phyloP scores from a whole-genome alignment of 2,329 filamentous ascomycete genomes.

The Xylariaceae sp. region DNA sequence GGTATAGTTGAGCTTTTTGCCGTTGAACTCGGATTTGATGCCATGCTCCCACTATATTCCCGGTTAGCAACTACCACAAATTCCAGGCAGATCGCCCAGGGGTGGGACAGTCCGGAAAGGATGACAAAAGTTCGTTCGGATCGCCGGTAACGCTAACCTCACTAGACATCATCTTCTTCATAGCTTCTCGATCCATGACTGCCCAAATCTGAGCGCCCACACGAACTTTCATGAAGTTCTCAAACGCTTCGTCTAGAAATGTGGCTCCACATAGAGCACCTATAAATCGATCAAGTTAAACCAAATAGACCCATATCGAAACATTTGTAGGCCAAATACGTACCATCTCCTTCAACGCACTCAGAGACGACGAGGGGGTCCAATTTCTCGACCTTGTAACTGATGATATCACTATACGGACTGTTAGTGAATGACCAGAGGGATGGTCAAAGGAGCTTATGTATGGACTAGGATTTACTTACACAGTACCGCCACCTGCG shows the following conservation, averaged over 20 bases:
- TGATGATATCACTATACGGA: conserved; percentile 13
- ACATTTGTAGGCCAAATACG: background rate
- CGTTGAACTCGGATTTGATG: conserved; percentile 10
- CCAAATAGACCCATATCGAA: too few species aligned
- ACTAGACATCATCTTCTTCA: conserved; percentile 13
- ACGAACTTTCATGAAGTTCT: background rate
- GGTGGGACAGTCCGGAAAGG: background rate
- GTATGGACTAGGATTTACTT: background rate
- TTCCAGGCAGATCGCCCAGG: background rate
- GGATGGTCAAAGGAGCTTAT: too few species aligned
- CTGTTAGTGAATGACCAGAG: background rate
- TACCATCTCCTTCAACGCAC: conserved; percentile 13
- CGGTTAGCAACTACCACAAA: background rate
- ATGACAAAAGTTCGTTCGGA: too few species aligned
- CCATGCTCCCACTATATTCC: conserved; percentile 13
- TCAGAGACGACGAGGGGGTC: conserved; percentile 9
- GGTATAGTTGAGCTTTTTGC: background rate
- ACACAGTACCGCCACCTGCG: conserved; percentile 26
- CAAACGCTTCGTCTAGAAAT: conserved; percentile 13
- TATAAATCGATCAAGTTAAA: too few species aligned
- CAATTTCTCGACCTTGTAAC: conserved; percentile 11
- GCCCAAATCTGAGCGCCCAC: conserved; percentile 3
- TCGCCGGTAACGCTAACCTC: conserved; percentile 1
- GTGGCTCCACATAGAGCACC: conserved; percentile 12
- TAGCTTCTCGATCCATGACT: conserved; percentile 3